Conservation (phyloP, 352 stramenopile species). For the Pythium rishiriense region DNA sequence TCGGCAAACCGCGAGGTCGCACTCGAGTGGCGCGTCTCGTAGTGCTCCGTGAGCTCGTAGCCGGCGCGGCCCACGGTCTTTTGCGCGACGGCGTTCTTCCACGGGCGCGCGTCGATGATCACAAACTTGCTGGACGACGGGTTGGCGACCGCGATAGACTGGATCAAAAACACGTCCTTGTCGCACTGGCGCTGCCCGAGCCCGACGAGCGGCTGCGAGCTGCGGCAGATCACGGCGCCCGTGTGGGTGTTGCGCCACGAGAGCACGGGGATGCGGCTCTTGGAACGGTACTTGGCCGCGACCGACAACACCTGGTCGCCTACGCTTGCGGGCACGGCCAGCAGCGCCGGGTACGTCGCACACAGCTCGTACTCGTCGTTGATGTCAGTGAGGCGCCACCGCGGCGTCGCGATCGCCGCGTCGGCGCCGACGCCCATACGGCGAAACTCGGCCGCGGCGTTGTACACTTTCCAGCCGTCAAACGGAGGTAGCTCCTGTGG, state of each 20-base stretch:
- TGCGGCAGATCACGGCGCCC: slow-evolving; percentile 77
- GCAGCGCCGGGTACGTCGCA: slow-evolving; percentile 74
- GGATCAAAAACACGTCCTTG: slow-evolving; percentile 84
- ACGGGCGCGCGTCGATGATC: slow-evolving; percentile 89
- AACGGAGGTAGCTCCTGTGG: neutral
- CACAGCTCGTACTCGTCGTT: slow-evolving; percentile 77
- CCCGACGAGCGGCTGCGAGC: slow-evolving; percentile 83
- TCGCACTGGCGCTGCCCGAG: slow-evolving; percentile 80
- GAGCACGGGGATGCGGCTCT: slow-evolving; percentile 78
- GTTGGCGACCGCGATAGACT: slow-evolving; percentile 75
- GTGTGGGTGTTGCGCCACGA: slow-evolving; percentile 78
- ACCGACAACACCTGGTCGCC: slow-evolving; percentile 62
- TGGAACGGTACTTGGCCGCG: slow-evolving; percentile 85
- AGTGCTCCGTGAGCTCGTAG: slow-evolving; percentile 87
- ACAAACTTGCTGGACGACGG: slow-evolving; percentile 78
- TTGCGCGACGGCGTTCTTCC: slow-evolving; percentile 90
- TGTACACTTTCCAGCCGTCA: slow-evolving; percentile 73
- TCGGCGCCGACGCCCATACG: slow-evolving; percentile 52
- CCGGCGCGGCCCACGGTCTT: slow-evolving; percentile 87
- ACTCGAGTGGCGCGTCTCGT: slow-evolving; percentile 65
- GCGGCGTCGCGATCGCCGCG: slow-evolving; percentile 33
- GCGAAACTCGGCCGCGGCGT: slow-evolving; percentile 66
- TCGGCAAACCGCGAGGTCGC: slow-evolving; percentile 66
- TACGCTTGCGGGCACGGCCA: slow-evolving; percentile 64
- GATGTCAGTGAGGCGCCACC: slow-evolving; percentile 68